Evolutionary conservation across 163 green algal genomes (phyloP).

Genomic region (Picocystis sp.): DNA sequence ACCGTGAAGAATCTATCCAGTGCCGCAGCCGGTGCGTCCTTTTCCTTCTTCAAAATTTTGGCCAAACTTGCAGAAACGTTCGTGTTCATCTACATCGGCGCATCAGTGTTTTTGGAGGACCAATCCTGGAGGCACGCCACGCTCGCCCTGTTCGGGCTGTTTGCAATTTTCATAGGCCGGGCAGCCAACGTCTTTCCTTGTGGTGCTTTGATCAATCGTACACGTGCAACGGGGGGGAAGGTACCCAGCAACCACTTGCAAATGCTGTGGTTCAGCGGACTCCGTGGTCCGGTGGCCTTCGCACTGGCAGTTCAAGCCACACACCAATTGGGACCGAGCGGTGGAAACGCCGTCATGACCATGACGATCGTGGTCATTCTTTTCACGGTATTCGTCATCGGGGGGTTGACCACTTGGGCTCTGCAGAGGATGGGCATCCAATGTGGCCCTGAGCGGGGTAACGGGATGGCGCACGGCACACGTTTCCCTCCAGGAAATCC

Average conservation of each 20-base stretch:
- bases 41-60: constrained; percentile 36
- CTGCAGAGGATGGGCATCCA: too few species aligned
- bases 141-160: constrained; percentile 5
- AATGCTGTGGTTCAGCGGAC: constrained; percentile 21
- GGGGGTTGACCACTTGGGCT: constrained; percentile 1
- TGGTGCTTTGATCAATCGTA: constrained; percentile 12
- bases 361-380: constrained; percentile 10
- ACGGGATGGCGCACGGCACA: too few species aligned
- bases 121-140: constrained; percentile 3
- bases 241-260: constrained; percentile 16
- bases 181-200: constrained; percentile 16
- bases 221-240: constrained; percentile 1
- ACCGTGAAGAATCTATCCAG: constrained; percentile 37
- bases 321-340: constrained; percentile 6
- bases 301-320: constrained; percentile 15
- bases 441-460: too few species aligned
- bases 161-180: constrained; percentile 10
- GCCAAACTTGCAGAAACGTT: constrained; percentile 57
- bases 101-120: constrained; percentile 17
- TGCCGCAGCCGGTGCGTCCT: constrained; percentile 27
- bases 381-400: constrained; percentile 14
- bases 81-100: constrained; percentile 59
- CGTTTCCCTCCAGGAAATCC: too few species aligned
- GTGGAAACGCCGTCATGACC: neutral
- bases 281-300: constrained; percentile 23